Evolutionary conservation across 331 rosid genomes (phyloP).

Genomic region (Quercus phellos): DNA sequence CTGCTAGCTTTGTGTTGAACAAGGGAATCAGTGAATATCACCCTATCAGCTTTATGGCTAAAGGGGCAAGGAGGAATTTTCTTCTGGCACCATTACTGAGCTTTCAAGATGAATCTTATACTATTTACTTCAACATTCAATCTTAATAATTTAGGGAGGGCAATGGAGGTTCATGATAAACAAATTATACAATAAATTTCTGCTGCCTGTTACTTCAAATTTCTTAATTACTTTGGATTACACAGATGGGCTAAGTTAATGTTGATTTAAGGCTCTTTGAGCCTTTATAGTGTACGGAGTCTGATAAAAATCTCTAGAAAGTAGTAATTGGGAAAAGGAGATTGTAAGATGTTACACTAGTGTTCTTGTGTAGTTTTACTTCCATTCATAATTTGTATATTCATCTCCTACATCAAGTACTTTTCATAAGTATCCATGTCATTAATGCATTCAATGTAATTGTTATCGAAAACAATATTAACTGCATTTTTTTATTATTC

Average conservation of each 20-base stretch:
- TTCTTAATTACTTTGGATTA: background rate
- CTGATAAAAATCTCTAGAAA: background rate
- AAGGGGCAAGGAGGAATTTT: constrained; percentile 49
- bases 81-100: constrained; percentile 58
- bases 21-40: constrained; percentile 51
- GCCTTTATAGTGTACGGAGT: background rate
- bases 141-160: constrained; percentile 4
- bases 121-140: constrained; percentile 60
- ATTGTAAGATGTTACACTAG: background rate
- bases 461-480: too few species aligned
- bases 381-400: background rate
- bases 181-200: background rate
- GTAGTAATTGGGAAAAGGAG: background rate
- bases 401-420: background rate
- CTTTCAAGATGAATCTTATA: constrained; percentile 56
- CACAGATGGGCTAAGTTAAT: background rate
- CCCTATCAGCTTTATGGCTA: constrained; percentile 69
- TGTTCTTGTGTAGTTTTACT: background rate
- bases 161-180: background rate
- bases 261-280: background rate
- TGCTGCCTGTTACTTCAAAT: background rate
- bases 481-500: too few species aligned
- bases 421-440: background rate
- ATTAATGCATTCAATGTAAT: background rate
- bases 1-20: constrained; percentile 48